phyloP scores from a whole-genome alignment of 257 asterid species.

The Solanum lycopersicoides region DNA sequence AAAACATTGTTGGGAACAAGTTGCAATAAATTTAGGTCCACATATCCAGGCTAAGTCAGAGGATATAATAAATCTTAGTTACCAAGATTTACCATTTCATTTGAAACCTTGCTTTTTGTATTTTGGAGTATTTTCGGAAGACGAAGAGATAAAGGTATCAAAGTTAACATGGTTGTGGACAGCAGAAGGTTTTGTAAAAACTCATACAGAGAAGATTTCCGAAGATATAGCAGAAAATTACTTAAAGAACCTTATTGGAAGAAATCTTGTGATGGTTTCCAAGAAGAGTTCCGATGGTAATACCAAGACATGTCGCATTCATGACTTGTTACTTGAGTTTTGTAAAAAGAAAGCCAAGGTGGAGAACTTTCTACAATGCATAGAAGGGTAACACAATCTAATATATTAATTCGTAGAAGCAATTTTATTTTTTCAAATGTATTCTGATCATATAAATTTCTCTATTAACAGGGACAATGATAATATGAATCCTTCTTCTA shows the following conservation, averaged over 20 bases:
- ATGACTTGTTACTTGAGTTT: not conserved
- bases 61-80: not conserved
- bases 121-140: not conserved
- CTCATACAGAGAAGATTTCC: not conserved
- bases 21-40: not conserved
- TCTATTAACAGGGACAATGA: not conserved
- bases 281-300: not conserved
- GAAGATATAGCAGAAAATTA: not conserved
- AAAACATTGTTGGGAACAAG: not conserved
- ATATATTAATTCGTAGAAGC: not conserved
- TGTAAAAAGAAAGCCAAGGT: not conserved
- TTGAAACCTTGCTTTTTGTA: not conserved
- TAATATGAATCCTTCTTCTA: not conserved
- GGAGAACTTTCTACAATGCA: not conserved
- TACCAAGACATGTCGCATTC: not conserved
- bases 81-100: not conserved
- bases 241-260: not conserved
- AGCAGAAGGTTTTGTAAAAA: not conserved
- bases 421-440: not conserved
- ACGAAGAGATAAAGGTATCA: not conserved
- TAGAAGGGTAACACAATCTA: not conserved
- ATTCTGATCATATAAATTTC: not conserved
- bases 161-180: not conserved
- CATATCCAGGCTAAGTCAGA: not conserved
- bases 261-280: not conserved